Evolutionary conservation across 768 basidiomycete species (phyloP).

Genomic region (Mycena leptocephala): DNA sequence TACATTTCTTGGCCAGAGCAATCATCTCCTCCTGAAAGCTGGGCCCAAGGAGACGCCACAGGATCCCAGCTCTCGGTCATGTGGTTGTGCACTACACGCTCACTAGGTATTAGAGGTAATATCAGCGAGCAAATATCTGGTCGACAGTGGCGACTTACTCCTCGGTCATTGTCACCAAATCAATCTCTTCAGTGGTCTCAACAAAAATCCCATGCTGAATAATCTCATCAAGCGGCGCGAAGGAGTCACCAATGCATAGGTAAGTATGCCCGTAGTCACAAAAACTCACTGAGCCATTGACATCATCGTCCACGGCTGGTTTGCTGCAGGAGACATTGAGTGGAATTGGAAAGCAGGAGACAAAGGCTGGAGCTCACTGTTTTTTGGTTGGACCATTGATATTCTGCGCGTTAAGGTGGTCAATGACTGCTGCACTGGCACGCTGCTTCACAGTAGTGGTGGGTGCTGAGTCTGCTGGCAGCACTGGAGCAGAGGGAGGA

Average conservation of each 20-base stretch:
- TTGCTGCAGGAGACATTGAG: not conserved
- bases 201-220: slow-evolving; percentile 14
- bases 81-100: not conserved
- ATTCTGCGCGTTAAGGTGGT: no score
- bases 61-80: not conserved
- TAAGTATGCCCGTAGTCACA: not conserved
- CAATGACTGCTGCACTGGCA: no score
- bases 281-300: not conserved
- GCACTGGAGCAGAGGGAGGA: not conserved
- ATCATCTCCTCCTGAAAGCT: not conserved
- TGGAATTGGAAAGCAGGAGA: no score
- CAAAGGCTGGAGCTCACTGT: not conserved
- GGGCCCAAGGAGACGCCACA: not conserved
- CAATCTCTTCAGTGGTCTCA: slow-evolving; percentile 15
- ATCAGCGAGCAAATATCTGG: not conserved
- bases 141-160: not conserved
- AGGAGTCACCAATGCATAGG: not conserved
- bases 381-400: not conserved
- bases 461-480: not conserved
- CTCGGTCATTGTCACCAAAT: not conserved
- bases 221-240: not conserved
- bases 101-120: not conserved
- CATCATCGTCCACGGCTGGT: not conserved
- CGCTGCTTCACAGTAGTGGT: no score
- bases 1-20: not conserved